phyloP scores from a whole-genome alignment of 768 basidiomycete genomes.

The Termitomyces sp. region DNA sequence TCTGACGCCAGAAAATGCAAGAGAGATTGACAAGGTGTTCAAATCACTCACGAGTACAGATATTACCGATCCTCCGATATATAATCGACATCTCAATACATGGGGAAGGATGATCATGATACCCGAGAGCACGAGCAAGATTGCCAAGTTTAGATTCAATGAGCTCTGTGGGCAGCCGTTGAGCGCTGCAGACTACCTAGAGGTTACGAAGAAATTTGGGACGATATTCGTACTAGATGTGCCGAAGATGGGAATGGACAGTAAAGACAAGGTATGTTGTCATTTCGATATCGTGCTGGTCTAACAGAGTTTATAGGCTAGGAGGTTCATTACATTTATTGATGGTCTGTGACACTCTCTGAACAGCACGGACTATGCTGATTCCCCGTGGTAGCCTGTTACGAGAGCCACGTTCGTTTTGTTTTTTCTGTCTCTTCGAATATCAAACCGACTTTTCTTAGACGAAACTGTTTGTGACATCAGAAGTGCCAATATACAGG shows the following conservation, averaged over 20 bases:
- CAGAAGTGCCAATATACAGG: constrained; percentile 86
- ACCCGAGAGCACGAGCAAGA: constrained; percentile 71
- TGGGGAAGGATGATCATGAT: constrained; percentile 87
- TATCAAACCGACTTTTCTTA: no score
- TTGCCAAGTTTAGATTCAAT: constrained; percentile 84
- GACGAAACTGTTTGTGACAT: constrained; percentile 90
- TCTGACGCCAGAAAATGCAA: constrained; percentile 52
- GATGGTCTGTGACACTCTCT: constrained; percentile 53
- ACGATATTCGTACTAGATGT: constrained; percentile 88
- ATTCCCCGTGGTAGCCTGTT: constrained; percentile 54
- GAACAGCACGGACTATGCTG: not conserved
- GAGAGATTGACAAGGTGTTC: constrained; percentile 85
- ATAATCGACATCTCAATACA: constrained; percentile 63
- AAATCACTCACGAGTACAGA: constrained; percentile 54
- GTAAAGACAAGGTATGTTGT: constrained; percentile 73
- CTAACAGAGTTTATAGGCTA: constrained; percentile 44
- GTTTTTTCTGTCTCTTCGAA: no score
- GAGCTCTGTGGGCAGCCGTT: constrained; percentile 86
- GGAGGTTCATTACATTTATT: constrained; percentile 96
- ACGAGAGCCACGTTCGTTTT: constrained; percentile 74
- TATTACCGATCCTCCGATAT: constrained; percentile 49
- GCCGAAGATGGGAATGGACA: constrained; percentile 79
- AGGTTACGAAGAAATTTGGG: constrained; percentile 82
- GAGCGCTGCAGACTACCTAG: constrained; percentile 93
- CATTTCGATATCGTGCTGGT: not conserved